Evolutionary conservation across 331 rosid species (phyloP), one percentile per base, ranked within the genome.

Genomic region (Ulmus americana): DNA sequence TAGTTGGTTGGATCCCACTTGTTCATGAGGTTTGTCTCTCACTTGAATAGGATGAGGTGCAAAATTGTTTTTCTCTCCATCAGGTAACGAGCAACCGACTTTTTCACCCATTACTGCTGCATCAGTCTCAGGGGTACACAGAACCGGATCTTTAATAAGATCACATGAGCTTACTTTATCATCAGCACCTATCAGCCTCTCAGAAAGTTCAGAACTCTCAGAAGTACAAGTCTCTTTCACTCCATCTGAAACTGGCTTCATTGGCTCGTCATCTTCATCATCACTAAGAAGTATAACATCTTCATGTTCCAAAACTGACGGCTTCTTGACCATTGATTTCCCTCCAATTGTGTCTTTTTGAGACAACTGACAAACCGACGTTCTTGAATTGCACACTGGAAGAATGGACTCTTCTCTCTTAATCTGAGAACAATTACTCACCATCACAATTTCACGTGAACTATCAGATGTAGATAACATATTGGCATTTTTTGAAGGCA

Each of bases 281-380:
- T 94, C 97, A 63, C 95, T 90, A 45, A 87, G 86, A 78, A 85
- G 77, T 69, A 94, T 94, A 64, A 90, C 52, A 80, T 69, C 53
- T 48, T 76, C 81, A 41, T 48, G 71, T 63, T 64, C 55, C 63
- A 16, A 12, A 28, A 44, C 76, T 48, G 80, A 69, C 71, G 77
- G 64, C 74, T 67, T 90, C 70, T 78, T 79, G 75, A 44, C 63
- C 41, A 61, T 80, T 39, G 65, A 65, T 70, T 80, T 80, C 77
- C 49, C 74, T 41, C 53, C 59, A 73, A 76, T 70, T 39, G 58
- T 73, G 72, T 85, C 85, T 73, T 80, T 84, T 58, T 48, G 76
- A 77, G 90, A 77, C 70, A 79, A 65, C 79, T 80, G 85, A 68
- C 77, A 75, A 67, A 65, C 74, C 59, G 81, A 72, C 41, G 51